These are phyloP conservation scores for Pulveroboletus ravenelii DNA, from an alignment of 768 basidiomycete genomes.

Conservation along the genomic window DNA sequence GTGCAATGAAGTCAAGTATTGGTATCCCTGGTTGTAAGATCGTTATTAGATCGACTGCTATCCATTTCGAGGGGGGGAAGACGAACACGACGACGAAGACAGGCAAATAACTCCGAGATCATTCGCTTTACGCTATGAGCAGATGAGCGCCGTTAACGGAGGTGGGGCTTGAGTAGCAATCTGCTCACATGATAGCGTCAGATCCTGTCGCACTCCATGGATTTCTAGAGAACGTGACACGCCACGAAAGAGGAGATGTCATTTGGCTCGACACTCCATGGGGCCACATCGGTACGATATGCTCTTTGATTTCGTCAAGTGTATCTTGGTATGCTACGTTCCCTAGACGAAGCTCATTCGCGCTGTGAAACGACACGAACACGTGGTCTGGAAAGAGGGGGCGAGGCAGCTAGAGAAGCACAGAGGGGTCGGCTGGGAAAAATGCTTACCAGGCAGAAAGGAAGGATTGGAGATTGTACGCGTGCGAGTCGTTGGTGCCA, in stretches of 20 bases:
- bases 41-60: slow-evolving; percentile 6
- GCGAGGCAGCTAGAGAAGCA: slow-evolving; percentile 20
- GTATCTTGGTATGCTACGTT: slow-evolving; percentile 48
- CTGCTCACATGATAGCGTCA: slow-evolving; percentile 48
- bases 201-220: slow-evolving; percentile 64
- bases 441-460: slow-evolving; percentile 27
- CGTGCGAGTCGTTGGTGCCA: slow-evolving; percentile 30
- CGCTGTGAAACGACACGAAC: slow-evolving; percentile 64
- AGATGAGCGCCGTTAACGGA: slow-evolving; percentile 19
- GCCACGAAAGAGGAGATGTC: slow-evolving; percentile 45
- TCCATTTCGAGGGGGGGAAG: slow-evolving; percentile 3
- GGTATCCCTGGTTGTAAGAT: slow-evolving; percentile 52
- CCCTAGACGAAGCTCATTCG: slow-evolving; percentile 53
- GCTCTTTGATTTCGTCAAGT: slow-evolving; percentile 53
- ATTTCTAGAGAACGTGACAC: slow-evolving; percentile 57
- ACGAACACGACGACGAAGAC: slow-evolving; percentile 56
- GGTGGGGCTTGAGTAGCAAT: not conserved
- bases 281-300: slow-evolving; percentile 61
- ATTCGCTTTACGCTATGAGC: slow-evolving; percentile 51
- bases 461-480: slow-evolving; percentile 36
- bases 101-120: slow-evolving; percentile 53
- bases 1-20: slow-evolving; percentile 62
- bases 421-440: not conserved
- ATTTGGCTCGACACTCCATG: slow-evolving; percentile 48
- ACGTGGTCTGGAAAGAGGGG: slow-evolving; percentile 52